phyloP scores from a whole-genome alignment of 495 filamentous ascomycete species.

The Talaromyces nanjingensis region DNA sequence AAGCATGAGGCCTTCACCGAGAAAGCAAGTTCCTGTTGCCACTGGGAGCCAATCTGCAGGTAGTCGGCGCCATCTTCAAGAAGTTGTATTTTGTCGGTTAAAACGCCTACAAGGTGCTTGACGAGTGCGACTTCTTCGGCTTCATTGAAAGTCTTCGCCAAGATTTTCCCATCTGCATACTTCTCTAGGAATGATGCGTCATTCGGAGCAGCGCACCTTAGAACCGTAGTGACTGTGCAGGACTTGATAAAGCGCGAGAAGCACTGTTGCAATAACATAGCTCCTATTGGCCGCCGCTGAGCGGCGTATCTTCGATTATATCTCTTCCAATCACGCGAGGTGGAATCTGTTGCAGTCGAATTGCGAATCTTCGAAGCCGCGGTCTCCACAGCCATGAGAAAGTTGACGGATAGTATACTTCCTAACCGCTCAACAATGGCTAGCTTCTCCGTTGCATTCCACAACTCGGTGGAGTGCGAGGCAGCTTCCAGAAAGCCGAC shows the following conservation, averaged over 20 bases:
- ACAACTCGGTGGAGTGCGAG: slow-evolving; percentile 69
- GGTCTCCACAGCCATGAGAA: slow-evolving; percentile 76
- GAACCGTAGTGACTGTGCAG: slow-evolving; percentile 63
- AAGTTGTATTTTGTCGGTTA: slow-evolving; percentile 71
- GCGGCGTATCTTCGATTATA: slow-evolving; percentile 76
- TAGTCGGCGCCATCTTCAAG: slow-evolving; percentile 90
- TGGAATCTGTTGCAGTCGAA: slow-evolving; percentile 36
- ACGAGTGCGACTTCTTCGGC: slow-evolving; percentile 39
- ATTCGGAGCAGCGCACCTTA: slow-evolving; percentile 50
- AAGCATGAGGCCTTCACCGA: slow-evolving; percentile 76
- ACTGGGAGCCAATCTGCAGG: slow-evolving; percentile 72
- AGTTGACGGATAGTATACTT: slow-evolving; percentile 69
- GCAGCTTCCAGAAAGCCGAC: slow-evolving; percentile 82
- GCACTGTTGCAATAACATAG: slow-evolving; percentile 82
- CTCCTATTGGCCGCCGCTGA: slow-evolving; percentile 72
- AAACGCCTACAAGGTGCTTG: slow-evolving; percentile 65
- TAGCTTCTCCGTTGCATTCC: slow-evolving; percentile 63
- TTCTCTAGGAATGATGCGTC: slow-evolving; percentile 65
- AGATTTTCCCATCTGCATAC: slow-evolving; percentile 48
- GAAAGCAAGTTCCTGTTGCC: slow-evolving; percentile 81
- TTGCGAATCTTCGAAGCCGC: slow-evolving; percentile 80
- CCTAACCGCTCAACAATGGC: slow-evolving; percentile 61
- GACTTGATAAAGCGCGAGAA: slow-evolving; percentile 80
- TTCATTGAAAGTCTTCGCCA: slow-evolving; percentile 43
- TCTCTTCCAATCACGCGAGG: slow-evolving; percentile 69